Evolutionary conservation across 2,329 filamentous ascomycete species (phyloP).

Genomic region (Westerdykella sp.): DNA sequence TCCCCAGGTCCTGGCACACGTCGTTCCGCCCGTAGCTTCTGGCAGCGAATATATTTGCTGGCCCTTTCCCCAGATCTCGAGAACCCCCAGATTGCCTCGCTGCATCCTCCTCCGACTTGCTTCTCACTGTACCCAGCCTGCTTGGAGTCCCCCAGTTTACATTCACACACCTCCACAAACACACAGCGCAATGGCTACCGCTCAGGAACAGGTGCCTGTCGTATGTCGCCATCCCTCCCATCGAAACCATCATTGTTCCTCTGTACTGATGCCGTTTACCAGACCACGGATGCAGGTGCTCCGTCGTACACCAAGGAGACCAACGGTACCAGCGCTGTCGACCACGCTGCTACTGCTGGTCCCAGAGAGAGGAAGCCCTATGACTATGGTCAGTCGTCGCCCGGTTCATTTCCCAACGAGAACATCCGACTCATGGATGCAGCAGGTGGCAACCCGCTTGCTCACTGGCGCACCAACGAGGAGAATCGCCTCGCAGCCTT

Average conservation of each 20-base stretch:
- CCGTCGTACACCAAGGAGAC: slow-evolving; percentile 12
- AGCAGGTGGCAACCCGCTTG: slow-evolving; percentile 46
- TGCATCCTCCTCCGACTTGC: not conserved
- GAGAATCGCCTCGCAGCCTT: slow-evolving; percentile 43
- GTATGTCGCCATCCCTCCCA: slow-evolving; percentile 13
- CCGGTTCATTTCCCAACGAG: not conserved
- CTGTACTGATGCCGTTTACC: not conserved
- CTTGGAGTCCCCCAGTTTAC: not conserved
- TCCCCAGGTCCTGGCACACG: slow-evolving; percentile 27
- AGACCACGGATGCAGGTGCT: not conserved
- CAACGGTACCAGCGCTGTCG: slow-evolving; percentile 32
- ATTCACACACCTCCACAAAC: not conserved
- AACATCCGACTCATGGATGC: slow-evolving; percentile 20
- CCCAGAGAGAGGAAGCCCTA: slow-evolving; percentile 41
- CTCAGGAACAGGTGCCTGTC: slow-evolving; percentile 30
- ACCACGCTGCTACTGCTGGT: slow-evolving; percentile 30
- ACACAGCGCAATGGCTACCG: slow-evolving; percentile 37
- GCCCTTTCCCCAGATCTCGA: slow-evolving; percentile 23
- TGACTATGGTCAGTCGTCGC: slow-evolving; percentile 36
- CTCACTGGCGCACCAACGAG: slow-evolving; percentile 47
- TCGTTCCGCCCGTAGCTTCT: slow-evolving; percentile 17
- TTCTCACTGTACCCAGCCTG: not conserved
- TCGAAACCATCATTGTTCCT: too few species aligned
- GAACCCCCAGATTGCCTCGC: not conserved
- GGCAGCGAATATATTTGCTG: slow-evolving; percentile 23